Evolutionary conservation across 2,329 filamentous ascomycete species (phyloP), one percentile per base, ranked within the genome.

Genomic region (Anthostomella pinea): DNA sequence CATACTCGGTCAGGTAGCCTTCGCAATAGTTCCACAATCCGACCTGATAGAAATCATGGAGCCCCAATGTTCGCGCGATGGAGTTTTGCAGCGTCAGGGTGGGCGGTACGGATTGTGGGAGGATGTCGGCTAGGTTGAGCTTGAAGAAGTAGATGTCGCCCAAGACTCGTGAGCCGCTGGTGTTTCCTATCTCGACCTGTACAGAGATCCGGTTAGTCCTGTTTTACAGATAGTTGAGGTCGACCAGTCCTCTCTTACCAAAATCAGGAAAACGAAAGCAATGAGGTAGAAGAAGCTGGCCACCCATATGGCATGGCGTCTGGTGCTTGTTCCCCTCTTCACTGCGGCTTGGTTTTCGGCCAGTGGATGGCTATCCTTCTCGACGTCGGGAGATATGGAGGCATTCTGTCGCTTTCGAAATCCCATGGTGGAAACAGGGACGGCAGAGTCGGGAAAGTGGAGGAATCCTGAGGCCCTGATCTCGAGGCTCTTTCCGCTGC

Each of bases 11-110:
- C 38, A 78, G 69, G 62, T 90, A 94, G 14, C 90, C 90, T 61
- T 95, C 87, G 63, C 91, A 97, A 62, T 85, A 95, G 41, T 82
- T 84, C 91, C 91, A 97, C 25, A 96, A 67, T 5, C 90, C 90
- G 18, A 95, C 85, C 54, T 89, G 85, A 64, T 96, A 96, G 65
- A 95, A 96, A 63, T 96, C 91, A 60, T 95, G 88, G 31, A 96
- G 73, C 19, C 90, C 91, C 35, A 96, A 71, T 15, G 84, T 87
- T 33, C 87, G 82, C 4, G 89, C 88, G 48, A 95, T 89, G 29
- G 82, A 88, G 68, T 95, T 95, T 63, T 95, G 84, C 29, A 95
- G 73, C 7, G 49, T 53, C 16, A 74, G 66, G 8, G 81, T 79
- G 58, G 89, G 84, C 26, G 84, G 83, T 11, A 87, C 76, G 5